phyloP scores from a whole-genome alignment of 257 asterid genomes.

The Coffea eugenioides region DNA sequence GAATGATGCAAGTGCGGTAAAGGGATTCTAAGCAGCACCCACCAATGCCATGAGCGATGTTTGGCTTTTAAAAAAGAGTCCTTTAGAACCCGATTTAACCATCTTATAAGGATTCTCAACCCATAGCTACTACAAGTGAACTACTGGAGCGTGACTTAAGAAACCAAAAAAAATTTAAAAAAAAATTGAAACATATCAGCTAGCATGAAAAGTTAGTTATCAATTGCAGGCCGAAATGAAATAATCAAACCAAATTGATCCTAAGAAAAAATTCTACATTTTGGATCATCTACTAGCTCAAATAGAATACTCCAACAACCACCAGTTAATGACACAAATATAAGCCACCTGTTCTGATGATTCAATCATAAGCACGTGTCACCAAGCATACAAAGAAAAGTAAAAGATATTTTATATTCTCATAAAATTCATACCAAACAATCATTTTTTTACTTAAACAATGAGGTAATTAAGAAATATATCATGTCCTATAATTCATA shows the following conservation, averaged over 20 bases:
- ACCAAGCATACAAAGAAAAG: not conserved
- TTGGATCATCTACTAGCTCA: not conserved
- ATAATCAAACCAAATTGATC: not conserved
- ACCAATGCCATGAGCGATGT: conserved; percentile 2
- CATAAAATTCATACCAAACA: not conserved
- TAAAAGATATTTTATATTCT: not conserved
- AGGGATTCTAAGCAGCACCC: not conserved
- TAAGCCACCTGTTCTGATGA: conserved; percentile 5
- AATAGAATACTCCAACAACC: conserved; percentile 1
- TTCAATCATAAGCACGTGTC: conserved; percentile 4
- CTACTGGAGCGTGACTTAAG: not conserved
- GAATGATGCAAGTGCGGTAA: not conserved
- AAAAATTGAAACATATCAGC: not conserved
- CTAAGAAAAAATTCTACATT: conserved; percentile 3
- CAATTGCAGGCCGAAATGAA: not conserved
- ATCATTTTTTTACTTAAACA: not conserved
- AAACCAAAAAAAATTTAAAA: conserved; percentile 3
- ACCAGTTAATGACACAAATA: conserved; percentile 1
- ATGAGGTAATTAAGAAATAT: conserved; percentile 1
- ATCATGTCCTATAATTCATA: not conserved
- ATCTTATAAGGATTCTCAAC: conserved; percentile 4
- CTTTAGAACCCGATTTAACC: not conserved
- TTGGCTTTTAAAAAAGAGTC: conserved; percentile 10
- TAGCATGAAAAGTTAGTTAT: not conserved
- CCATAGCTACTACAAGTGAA: not conserved